Percentiles rank a stretch among this genome's conserved stretches.
These are phyloP conservation scores for Claviceps fusiformis DNA, from an alignment of 2,329 filamentous ascomycete species.

Conservation along the genomic window DNA sequence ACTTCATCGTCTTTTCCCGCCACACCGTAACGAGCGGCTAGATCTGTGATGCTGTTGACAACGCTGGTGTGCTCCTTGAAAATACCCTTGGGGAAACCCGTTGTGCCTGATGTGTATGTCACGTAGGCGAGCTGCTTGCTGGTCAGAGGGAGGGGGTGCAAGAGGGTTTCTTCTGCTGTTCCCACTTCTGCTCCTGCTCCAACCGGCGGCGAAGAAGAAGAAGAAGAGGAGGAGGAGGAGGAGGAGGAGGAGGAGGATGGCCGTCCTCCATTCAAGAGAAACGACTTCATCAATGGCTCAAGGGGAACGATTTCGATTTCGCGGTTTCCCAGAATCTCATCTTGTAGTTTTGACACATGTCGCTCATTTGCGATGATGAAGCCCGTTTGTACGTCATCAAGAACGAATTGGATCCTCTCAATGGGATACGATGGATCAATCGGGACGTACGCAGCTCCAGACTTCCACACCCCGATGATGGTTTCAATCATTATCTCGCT, in stretches of 20 bases:
- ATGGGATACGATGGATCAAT: constrained; percentile 5
- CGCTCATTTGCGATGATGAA: neutral
- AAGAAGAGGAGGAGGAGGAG: neutral
- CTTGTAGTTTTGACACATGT: neutral
- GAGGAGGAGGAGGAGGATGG: neutral
- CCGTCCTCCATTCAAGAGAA: neutral
- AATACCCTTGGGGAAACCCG: constrained; percentile 35
- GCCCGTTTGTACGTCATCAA: neutral
- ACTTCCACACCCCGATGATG: constrained; percentile 1
- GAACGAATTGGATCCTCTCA: constrained; percentile 2
- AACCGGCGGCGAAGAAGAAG: neutral
- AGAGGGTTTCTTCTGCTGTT: too few species aligned
- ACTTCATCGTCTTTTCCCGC: constrained; percentile 1
- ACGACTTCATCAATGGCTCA: neutral
- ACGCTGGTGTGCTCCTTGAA: constrained; percentile 5
- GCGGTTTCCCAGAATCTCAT: neutral
- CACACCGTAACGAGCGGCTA: neutral
- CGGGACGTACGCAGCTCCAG: constrained; percentile 3
- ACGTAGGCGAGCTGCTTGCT: constrained; percentile 15
- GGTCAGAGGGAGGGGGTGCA: neutral
- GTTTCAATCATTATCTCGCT: constrained; percentile 1
- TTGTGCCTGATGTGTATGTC: constrained; percentile 35
- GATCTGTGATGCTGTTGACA: constrained; percentile 2
- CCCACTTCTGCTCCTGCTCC: too few species aligned
- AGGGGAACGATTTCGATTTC: neutral